Evolutionary conservation across 2,329 filamentous ascomycete genomes (phyloP), one percentile per base, ranked within the genome.

Genomic region (Chrysoporthe cubensis): DNA sequence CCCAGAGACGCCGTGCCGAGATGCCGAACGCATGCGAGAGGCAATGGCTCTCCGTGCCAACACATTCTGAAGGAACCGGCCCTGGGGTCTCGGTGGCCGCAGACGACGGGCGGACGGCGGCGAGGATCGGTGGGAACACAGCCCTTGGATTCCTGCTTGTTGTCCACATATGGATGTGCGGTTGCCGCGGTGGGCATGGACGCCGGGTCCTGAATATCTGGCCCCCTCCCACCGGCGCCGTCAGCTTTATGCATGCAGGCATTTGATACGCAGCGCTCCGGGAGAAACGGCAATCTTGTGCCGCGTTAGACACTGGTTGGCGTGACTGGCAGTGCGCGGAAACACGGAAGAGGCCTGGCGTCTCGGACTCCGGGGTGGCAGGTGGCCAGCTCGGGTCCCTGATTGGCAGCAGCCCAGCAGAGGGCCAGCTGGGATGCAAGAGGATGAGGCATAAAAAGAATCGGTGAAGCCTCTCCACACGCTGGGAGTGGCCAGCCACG

Each of bases 231-330:
- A 5, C 52, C 26, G 52, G 52, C 8, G 52, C 32, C 26, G 54
- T 21, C 16, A 40, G 16, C 34, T 57, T 57, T 9, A 40, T 57
- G 54, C 34, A 40, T 57, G 34, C 32, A 11, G 2, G 7, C 34
- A 40, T 3, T 3, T 0, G 21, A 54, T 16, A 57, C 16, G 34
- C 32, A 40, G 14, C 7, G 14, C 50, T 54, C 26, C 54, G 54
- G 54, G 21, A 57, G 40, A 57, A 32, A 40, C 54, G 54, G 54
- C 54, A 57, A 11, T 32, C 32, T 11, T 32, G 50, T 54, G 54
- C 54, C 34, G 54, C 18, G 54, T n/a, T 40, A 1, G 16, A 40
- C 16, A 57, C 7, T 16, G 50, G 16, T 13, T 32, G 50, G 50
- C 50, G 7, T 16, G 50, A 34, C 21, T 32, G 50, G 50, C 50